Evolutionary conservation across 1,139 yeast genomes (phyloP).

Genomic region (Candida sp.): DNA sequence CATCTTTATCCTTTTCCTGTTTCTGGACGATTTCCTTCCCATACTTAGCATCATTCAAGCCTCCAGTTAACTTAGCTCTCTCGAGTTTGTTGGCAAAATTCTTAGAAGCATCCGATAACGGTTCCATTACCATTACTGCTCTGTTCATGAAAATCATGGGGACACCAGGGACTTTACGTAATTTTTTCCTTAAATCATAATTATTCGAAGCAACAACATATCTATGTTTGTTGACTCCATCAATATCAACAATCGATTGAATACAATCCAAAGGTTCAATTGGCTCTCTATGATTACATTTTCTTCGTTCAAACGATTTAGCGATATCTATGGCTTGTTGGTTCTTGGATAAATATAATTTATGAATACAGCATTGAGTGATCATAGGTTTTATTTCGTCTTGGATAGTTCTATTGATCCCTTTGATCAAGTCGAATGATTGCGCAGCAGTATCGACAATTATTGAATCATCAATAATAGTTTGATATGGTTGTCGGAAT

Average conservation of each 20-base stretch:
- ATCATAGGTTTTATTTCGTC: constrained; percentile 90
- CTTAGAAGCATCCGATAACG: constrained; percentile 71
- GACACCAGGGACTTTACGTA: constrained; percentile 82
- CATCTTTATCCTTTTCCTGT: constrained; percentile 14
- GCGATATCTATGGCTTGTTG: constrained; percentile 77
- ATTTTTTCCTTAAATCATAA: constrained; percentile 57
- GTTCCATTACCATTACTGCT: constrained; percentile 96
- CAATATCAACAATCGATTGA: constrained; percentile 60
- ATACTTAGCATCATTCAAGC: constrained; percentile 58
- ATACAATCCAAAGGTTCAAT: constrained; percentile 73
- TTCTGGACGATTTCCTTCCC: constrained; percentile 24
- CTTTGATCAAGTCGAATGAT: constrained; percentile 71
- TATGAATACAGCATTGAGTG: constrained; percentile 93
- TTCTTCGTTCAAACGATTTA: constrained; percentile 74
- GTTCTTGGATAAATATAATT: constrained; percentile 67
- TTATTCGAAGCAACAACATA: constrained; percentile 88
- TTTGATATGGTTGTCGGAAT: constrained; percentile 93
- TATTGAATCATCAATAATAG: constrained; percentile 77
- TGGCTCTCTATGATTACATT: constrained; percentile 55
- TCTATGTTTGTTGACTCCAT: constrained; percentile 83
- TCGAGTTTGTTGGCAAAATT: constrained; percentile 56
- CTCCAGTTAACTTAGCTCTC: constrained; percentile 63
- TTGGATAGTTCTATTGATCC: constrained; percentile 79
- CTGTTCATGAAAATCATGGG: constrained; percentile 86
- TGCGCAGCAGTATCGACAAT: constrained; percentile 63